A percentile compares a stretch with the other conserved stretches of the same genome.
phyloP scores from a whole-genome alignment of 2,329 filamentous ascomycete genomes.

The Thyridium curvatum region DNA sequence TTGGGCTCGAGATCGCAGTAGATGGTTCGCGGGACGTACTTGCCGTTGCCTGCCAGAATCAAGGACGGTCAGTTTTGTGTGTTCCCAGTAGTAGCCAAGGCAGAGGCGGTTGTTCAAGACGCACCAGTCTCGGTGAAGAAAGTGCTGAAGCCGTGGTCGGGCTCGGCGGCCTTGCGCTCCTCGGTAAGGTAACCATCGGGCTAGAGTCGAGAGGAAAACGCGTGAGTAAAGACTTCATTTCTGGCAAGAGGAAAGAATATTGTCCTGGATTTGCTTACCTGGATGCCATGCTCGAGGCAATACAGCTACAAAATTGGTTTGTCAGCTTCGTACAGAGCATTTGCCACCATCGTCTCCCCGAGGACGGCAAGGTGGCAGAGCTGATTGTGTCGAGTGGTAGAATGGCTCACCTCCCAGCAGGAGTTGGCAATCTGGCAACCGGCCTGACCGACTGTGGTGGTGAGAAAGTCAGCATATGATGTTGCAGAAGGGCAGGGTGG shows the following conservation, averaged over 20 bases:
- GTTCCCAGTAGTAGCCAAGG: neutral
- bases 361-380: neutral
- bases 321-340: slow-evolving; percentile 18
- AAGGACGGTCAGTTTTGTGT: slow-evolving; percentile 5
- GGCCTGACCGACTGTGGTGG: slow-evolving; percentile 85
- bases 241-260: slow-evolving; percentile 5
- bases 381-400: too few species aligned
- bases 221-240: slow-evolving; percentile 20
- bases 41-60: slow-evolving; percentile 73
- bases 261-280: slow-evolving; percentile 56
- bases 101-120: slow-evolving; percentile 5
- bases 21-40: slow-evolving; percentile 98
- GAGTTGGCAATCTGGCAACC: slow-evolving; percentile 99
- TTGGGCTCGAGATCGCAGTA: slow-evolving; percentile 99
- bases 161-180: slow-evolving; percentile 88
- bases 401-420: slow-evolving; percentile 92
- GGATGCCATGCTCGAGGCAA: slow-evolving; percentile 99
- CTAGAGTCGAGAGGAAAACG: slow-evolving; percentile 39
- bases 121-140: slow-evolving; percentile 99
- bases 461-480: slow-evolving; percentile 45
- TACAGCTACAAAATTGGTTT: slow-evolving; percentile 64
- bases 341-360: too few species aligned
- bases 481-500: slow-evolving; percentile 5
- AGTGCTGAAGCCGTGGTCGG: slow-evolving; percentile 97
- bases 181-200: slow-evolving; percentile 98